phyloP scores from a whole-genome alignment of 1,284 basidiomycete genomes.

The Coniferiporia sulphurascens region DNA sequence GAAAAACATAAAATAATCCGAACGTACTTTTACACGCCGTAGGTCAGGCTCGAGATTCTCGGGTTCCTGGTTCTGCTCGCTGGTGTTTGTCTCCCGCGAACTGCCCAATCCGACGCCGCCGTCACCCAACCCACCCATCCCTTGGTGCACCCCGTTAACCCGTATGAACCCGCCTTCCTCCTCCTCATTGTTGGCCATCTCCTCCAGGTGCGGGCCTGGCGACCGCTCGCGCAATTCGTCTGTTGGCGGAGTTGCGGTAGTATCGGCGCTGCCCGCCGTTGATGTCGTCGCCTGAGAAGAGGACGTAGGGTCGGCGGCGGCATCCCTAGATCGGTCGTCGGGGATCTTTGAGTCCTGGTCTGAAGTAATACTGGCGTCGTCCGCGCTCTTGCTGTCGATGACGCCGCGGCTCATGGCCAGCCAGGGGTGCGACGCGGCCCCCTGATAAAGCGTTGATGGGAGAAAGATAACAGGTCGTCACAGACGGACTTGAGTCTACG shows the following conservation, averaged over 20 bases:
- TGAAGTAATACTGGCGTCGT: conserved; percentile 9
- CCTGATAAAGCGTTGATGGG: not conserved
- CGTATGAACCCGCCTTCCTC: conserved; percentile 9
- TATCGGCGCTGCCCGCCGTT: not conserved
- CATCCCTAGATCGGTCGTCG: not conserved
- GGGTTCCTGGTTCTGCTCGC: conserved; percentile 20
- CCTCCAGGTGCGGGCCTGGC: conserved; percentile 14
- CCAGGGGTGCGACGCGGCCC: not conserved
- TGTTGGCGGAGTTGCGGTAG: not conserved
- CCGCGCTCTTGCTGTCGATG: conserved; percentile 6
- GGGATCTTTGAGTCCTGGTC: not conserved
- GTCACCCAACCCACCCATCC: conserved; percentile 1
- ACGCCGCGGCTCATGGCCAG: conserved; percentile 17
- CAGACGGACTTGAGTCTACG: too few relatives aligned
- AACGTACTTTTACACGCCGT: conserved; percentile 28
- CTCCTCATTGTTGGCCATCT: conserved; percentile 8
- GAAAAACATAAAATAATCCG: not conserved
- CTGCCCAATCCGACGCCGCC: conserved; percentile 2
- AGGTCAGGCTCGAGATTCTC: conserved; percentile 27
- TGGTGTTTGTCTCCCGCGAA: conserved; percentile 16
- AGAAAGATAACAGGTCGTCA: not conserved
- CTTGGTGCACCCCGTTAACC: conserved; percentile 2
- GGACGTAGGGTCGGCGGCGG: not conserved
- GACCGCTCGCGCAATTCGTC: conserved; percentile 9
- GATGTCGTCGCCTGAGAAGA: not conserved